Base-by-base conservation (phyloP, 352 stramenopile genomes). In the Phytophthora rubi region DNA sequence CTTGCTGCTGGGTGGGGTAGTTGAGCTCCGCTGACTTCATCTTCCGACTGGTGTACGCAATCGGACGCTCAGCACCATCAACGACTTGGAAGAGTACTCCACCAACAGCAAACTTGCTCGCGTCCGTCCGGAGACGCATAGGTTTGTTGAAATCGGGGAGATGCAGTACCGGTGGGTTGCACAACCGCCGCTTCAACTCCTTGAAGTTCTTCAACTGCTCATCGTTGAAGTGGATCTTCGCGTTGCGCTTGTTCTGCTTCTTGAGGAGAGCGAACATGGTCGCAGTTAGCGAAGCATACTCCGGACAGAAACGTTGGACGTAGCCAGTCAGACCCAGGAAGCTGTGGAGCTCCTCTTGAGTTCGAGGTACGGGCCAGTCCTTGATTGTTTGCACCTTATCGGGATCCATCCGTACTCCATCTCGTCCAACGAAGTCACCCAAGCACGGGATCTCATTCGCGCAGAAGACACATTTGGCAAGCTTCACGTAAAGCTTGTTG, bases 371-470 rank as follows among this genome's bases (percentile, higher is more conserved):
- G 1, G 33, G 53, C 53, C 42, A 52, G 15, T 62, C 15, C 13
- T 45, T 62, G 56, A 15, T 59, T 5, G 56, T 54, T 8, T 63
- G 56, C 0, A 55, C 30, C 16, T 63, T 63, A 16, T 54, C 56
- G 6, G 42, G 56, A 8, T 63, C 42, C 56, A 55, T 63, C 6
- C 56, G 44, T 4, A 54, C 42, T 3, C 44, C 39, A 23, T 63
- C 18, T 3, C 56, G 32, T 37, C 32, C 32, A 8, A 37, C 32
- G 6, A 37, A 37, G 0, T 37, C 32, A 10, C 32, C 32, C 1
- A 37, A 10, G 32, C 32, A 37, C 9, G 32, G 26, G 4, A 37
- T 37, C 0, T 37, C 6, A 4, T 37, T 4, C 0, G 32, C 32
- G 6, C 32, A 37, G 32, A 37, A 37, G 32, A 37, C 32, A 37